Conservation (phyloP, 2,329 filamentous ascomycete genomes). For the Xenoacremonium recifei region DNA sequence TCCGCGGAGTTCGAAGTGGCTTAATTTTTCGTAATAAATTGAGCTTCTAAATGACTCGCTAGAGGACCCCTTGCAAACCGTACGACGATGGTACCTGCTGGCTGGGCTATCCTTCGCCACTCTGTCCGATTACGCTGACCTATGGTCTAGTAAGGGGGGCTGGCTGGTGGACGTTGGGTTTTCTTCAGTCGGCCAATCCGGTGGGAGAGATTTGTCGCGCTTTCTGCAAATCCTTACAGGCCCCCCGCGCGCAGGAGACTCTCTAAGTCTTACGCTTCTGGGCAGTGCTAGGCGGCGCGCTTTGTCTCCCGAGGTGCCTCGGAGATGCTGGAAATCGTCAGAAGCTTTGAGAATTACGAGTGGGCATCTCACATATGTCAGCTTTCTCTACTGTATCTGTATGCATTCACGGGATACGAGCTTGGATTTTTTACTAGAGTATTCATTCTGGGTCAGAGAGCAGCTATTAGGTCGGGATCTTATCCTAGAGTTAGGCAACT, state of each 20-base stretch:
- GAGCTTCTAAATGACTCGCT: conserved; percentile 1
- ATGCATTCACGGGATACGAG: too few relatives aligned
- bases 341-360: too few relatives aligned
- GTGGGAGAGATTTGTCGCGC: conserved; percentile 17
- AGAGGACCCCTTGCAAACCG: conserved; percentile 19
- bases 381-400: too few relatives aligned
- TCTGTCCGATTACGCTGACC: conserved; percentile 23
- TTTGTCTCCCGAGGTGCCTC: too few relatives aligned
- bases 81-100: conserved; percentile 16
- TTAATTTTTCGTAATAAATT: background rate
- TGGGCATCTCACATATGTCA: too few relatives aligned
- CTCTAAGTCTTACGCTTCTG: background rate
- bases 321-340: too few relatives aligned
- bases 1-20: background rate
- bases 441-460: too few relatives aligned
- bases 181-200: conserved; percentile 27
- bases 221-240: conserved; percentile 6
- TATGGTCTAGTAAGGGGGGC: conserved; percentile 18
- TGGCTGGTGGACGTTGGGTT: conserved; percentile 1
- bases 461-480: too few relatives aligned
- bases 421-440: too few relatives aligned
- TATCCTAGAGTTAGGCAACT: too few relatives aligned
- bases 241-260: background rate
- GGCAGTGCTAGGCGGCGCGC: too few relatives aligned
- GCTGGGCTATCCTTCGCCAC: conserved; percentile 14